Evolutionary conservation across 148 eudicot genomes (phyloP), one percentile per base, ranked within the genome.

Genomic region (Chenopodium album): DNA sequence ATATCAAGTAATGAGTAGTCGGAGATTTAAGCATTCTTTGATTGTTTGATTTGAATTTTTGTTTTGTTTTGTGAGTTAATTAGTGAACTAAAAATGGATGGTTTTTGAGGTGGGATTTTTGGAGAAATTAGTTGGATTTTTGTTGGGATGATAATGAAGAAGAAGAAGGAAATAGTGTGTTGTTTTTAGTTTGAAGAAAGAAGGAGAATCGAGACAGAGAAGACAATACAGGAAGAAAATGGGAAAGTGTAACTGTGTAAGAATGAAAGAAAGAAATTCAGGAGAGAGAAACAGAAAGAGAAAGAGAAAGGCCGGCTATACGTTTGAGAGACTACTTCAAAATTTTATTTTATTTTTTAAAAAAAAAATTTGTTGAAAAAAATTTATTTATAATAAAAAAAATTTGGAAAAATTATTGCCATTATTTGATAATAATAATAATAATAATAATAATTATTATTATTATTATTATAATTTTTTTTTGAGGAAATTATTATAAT

Each of bases 141-240:
- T 62, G 32, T 28, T 19, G 76, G 31, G 44, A 16, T 70, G 46
- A 11, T 10, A n/a, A 37, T 37, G 44, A 34, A 2, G 37, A 37
- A 5, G 44, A 37, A 34, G 37, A 34, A 37, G 16, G 13, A 9
- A 52, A n/a, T 32, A 29, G 29, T 47, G 4, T 73, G 3, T 2
- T 47, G 59, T 26, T 64, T 79, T 54, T 82, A 80, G 59, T 82
- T 82, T 82, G 84, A 76, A 82, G 76, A 67, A 82, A 50, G 75
- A 56, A 32, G 6, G 79, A 75, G 84, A 81, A 67, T 75, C 77
- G 46, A 9, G 77, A 72, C 76, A 62, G 52, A 59, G 19, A 71
- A 60, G 78, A 77, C 52, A 77, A 28, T 28, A 31, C 46, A 17
- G 23, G 77, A 80, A 1, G 78, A 80, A 37, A 73, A 80, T 73